A percentile compares a stretch with the other conserved stretches of the same genome.
These are phyloP conservation scores for Neocallimastix lanati DNA, from an alignment of 192 early-diverging fungal species.

Conservation along the genomic window DNA sequence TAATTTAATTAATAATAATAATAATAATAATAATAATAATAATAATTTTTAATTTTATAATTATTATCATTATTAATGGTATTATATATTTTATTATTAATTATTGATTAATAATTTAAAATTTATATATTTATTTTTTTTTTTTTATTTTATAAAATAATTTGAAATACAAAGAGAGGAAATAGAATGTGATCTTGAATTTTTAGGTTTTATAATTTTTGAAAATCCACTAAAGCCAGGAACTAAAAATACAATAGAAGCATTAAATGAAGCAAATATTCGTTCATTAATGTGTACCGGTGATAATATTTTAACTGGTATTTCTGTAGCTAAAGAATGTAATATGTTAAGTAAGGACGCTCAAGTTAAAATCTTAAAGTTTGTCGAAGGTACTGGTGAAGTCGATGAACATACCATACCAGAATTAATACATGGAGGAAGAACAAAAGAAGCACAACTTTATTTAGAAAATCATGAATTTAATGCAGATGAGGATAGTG, in stretches of 20 bases:
- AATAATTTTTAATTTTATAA: conserved; percentile 16
- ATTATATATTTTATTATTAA: too few species aligned
- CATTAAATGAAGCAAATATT: conserved; percentile 66
- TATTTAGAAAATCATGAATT: too few species aligned
- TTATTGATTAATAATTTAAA: background rate
- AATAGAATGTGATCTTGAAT: conserved; percentile 65
- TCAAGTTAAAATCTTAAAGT: conserved; percentile 61
- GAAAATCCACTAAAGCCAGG: conserved; percentile 95
- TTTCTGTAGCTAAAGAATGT: conserved; percentile 86
- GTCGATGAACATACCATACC: too few species aligned
- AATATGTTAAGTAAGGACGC: conserved; percentile 58
- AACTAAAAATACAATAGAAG: conserved; percentile 55
- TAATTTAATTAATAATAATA: conserved; percentile 11
- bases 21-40: conserved; percentile 60
- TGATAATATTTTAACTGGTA: conserved; percentile 92
- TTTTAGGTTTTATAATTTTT: too few species aligned
- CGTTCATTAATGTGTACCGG: conserved; percentile 95
- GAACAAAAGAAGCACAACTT: too few species aligned
- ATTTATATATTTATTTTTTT: background rate
- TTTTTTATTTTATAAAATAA: background rate
- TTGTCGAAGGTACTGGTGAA: too few species aligned
- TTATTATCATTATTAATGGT: too few species aligned
- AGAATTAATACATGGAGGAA: too few species aligned
- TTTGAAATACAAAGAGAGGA: conserved; percentile 43
- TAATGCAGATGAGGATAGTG: too few species aligned